Evolutionary conservation across 345 rosid genomes (phyloP).

Genomic region (Jatropha curcas): DNA sequence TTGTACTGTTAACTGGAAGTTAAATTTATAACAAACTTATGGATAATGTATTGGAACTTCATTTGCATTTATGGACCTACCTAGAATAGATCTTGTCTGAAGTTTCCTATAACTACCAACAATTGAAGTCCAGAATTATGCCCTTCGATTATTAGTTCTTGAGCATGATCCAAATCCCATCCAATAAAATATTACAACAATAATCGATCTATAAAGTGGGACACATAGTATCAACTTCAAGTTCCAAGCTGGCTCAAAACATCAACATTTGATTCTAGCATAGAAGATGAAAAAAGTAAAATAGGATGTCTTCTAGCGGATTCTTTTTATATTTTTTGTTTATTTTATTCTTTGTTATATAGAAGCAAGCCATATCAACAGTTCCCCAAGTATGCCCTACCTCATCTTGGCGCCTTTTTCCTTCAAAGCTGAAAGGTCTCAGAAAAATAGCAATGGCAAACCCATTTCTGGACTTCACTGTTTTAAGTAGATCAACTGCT

Average conservation of each 20-base stretch:
- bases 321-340: neutral
- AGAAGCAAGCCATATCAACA: constrained; percentile 8
- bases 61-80: too few relatives aligned
- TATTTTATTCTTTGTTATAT: neutral
- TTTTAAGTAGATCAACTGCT: constrained; percentile 64
- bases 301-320: neutral
- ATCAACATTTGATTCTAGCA: neutral
- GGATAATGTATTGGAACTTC: too few relatives aligned
- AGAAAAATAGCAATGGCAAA: constrained; percentile 65
- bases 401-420: constrained; percentile 81
- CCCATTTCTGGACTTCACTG: constrained; percentile 49
- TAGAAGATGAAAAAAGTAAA: neutral
- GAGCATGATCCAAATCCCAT: constrained; percentile 1
- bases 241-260: too few relatives aligned
- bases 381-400: constrained; percentile 34
- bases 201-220: neutral
- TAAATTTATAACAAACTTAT: too few relatives aligned
- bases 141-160: neutral
- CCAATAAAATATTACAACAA: neutral
- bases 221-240: neutral
- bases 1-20: too few relatives aligned
- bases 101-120: neutral
- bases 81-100: neutral
- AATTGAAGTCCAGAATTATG: neutral
- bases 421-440: constrained; percentile 95